Evolutionary conservation across 2,329 filamentous ascomycete species (phyloP).

Genomic region (Fusarium tanahbumbuense): DNA sequence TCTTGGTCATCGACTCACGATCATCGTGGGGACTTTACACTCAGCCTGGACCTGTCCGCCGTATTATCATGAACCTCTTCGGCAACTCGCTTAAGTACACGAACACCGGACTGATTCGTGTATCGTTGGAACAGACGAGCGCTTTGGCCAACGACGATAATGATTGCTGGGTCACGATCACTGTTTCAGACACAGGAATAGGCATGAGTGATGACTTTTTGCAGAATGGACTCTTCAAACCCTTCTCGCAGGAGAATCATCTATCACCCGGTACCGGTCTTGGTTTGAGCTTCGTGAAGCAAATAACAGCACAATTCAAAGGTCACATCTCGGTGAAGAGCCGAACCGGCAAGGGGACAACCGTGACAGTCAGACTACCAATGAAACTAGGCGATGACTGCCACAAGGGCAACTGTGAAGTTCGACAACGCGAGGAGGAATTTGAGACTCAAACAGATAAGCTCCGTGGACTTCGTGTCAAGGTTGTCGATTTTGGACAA

Average conservation of each 20-base stretch:
- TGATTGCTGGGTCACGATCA: slow-evolving; percentile 51
- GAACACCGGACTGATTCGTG: slow-evolving; percentile 46
- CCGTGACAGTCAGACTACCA: slow-evolving; percentile 50
- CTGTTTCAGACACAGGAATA: slow-evolving; percentile 71
- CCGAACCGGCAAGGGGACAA: slow-evolving; percentile 52
- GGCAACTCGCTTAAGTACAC: slow-evolving; percentile 74
- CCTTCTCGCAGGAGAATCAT: slow-evolving; percentile 72
- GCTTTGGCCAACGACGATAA: background rate
- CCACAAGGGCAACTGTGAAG: background rate
- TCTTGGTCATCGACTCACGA: slow-evolving; percentile 56
- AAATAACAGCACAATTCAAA: slow-evolving; percentile 67
- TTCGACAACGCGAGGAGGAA: slow-evolving; percentile 38
- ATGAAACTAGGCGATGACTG: slow-evolving; percentile 31
- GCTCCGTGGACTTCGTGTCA: slow-evolving; percentile 49
- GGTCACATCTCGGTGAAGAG: slow-evolving; percentile 70
- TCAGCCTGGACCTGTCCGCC: slow-evolving; percentile 62
- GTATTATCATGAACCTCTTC: slow-evolving; percentile 72
- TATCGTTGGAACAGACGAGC: slow-evolving; percentile 44
- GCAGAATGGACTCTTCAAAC: slow-evolving; percentile 68
- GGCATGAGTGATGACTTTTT: slow-evolving; percentile 74
- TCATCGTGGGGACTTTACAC: slow-evolving; percentile 65
- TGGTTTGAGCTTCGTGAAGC: slow-evolving; percentile 72
- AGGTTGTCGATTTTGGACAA: slow-evolving; percentile 4
- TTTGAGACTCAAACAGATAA: slow-evolving; percentile 47
- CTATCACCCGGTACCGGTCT: slow-evolving; percentile 71